These are phyloP conservation scores for Heliamphora exappendiculata DNA, from an alignment of 148 eudicot genomes.

Conservation along the genomic window DNA sequence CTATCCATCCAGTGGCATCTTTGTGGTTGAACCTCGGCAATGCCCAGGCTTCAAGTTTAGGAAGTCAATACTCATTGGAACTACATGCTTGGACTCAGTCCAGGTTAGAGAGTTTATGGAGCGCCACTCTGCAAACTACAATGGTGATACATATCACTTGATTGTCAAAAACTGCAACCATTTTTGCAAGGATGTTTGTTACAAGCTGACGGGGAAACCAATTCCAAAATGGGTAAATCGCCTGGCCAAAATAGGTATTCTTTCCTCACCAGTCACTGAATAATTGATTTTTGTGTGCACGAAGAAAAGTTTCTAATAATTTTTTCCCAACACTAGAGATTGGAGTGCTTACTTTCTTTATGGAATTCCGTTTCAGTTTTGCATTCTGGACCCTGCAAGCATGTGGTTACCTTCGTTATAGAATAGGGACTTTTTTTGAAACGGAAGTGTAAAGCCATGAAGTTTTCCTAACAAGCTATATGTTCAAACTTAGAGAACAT, in stretches of 20 bases:
- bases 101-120: slow-evolving; percentile 83
- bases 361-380: not conserved
- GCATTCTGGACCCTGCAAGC: not conserved
- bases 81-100: slow-evolving; percentile 51
- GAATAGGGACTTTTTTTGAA: not conserved
- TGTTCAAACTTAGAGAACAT: not conserved
- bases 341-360: not conserved
- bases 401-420: not conserved
- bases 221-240: slow-evolving; percentile 93
- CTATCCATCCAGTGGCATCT: slow-evolving; percentile 73
- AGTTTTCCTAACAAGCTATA: not conserved
- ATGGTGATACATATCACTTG: slow-evolving; percentile 84
- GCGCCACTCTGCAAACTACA: slow-evolving; percentile 57
- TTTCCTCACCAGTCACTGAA: not conserved
- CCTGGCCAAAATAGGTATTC: slow-evolving; percentile 68
- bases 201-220: slow-evolving; percentile 59
- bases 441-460: not conserved
- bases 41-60: slow-evolving; percentile 92
- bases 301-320: not conserved
- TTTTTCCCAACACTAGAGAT: not conserved
- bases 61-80: slow-evolving; percentile 67
- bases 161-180: slow-evolving; percentile 87
- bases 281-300: not conserved
- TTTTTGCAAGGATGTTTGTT: slow-evolving; percentile 78
- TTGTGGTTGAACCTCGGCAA: slow-evolving; percentile 87